phyloP scores from a whole-genome alignment of 306 rosid species.

The Vigna reflexopilosa region DNA sequence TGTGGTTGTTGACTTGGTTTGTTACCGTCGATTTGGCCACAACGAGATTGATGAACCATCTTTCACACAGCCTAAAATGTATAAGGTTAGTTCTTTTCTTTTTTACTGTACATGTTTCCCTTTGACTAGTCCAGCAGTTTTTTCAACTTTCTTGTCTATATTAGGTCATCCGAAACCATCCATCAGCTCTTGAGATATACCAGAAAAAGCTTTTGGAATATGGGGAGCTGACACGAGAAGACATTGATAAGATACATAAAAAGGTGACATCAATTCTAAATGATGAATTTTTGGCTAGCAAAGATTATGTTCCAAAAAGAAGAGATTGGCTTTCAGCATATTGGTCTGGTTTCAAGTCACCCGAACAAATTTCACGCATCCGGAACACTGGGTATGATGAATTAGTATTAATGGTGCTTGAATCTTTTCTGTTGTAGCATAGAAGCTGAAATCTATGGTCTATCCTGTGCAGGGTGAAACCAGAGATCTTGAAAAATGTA shows the following conservation, averaged over 20 bases:
- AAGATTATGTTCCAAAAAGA: slow-evolving; percentile 75
- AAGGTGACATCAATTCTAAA: slow-evolving; percentile 76
- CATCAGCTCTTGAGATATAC: slow-evolving; percentile 82
- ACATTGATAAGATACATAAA: slow-evolving; percentile 64
- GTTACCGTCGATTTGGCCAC: slow-evolving; percentile 93
- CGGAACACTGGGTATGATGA: slow-evolving; percentile 81
- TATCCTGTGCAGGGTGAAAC: slow-evolving; percentile 71
- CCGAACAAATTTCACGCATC: slow-evolving; percentile 88
- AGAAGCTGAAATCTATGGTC: slow-evolving; percentile 32
- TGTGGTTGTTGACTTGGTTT: slow-evolving; percentile 87
- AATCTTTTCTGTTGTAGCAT: slow-evolving; percentile 22
- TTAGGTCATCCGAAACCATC: slow-evolving; percentile 84
- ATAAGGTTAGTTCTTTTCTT: slow-evolving; percentile 62
- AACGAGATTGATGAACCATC: slow-evolving; percentile 96
- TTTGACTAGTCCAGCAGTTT: slow-evolving; percentile 35
- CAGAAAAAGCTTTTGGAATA: slow-evolving; percentile 78
- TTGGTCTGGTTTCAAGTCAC: slow-evolving; percentile 98
- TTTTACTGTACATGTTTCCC: slow-evolving; percentile 12
- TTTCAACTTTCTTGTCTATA: slow-evolving; percentile 33
- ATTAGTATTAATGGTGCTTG: slow-evolving; percentile 20
- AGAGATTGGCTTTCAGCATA: slow-evolving; percentile 99
- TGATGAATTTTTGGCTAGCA: slow-evolving; percentile 85
- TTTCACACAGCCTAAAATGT: slow-evolving; percentile 97
- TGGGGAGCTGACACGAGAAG: slow-evolving; percentile 69
- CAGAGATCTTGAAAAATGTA: slow-evolving; percentile 83